Conservation (phyloP, 352 stramenopile species). For the Phytophthora hybrid region DNA sequence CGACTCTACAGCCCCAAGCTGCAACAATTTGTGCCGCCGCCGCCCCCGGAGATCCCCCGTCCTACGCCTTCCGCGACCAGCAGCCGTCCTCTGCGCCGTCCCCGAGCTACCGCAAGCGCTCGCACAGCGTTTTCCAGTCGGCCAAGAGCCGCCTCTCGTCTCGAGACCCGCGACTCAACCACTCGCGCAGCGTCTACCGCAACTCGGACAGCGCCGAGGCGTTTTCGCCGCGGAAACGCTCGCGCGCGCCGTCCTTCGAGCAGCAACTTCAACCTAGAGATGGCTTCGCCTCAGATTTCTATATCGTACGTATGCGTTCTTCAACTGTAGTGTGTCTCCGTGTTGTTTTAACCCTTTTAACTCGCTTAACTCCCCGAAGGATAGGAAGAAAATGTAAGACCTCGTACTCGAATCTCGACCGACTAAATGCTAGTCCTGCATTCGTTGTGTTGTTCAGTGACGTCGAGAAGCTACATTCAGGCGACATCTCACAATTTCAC, state of each 20-base stretch:
- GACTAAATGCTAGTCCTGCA: too few species aligned
- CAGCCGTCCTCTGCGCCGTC: conserved; percentile 3
- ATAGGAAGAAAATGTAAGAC: too few species aligned
- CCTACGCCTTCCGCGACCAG: conserved; percentile 27
- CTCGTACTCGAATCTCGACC: too few species aligned
- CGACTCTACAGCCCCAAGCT: conserved; percentile 17
- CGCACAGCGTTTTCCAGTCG: conserved; percentile 38
- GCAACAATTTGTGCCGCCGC: conserved; percentile 5
- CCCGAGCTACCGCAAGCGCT: conserved; percentile 36
- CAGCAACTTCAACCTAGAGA: conserved; percentile 20
- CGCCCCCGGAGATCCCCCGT: conserved; percentile 13
- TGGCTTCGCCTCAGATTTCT: conserved; percentile 33
- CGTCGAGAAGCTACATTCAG: too few species aligned
- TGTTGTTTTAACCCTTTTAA: too few species aligned
- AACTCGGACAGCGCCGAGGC: conserved; percentile 24
- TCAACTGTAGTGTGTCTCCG: background rate
- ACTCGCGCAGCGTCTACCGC: conserved; percentile 43
- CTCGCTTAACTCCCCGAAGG: too few species aligned
- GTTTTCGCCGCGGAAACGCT: conserved; percentile 38
- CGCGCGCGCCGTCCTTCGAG: too few species aligned
- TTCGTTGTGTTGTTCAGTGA: too few species aligned
- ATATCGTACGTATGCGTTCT: conserved; percentile 34
- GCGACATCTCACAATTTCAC: too few species aligned
- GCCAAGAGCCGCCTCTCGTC: conserved; percentile 20
- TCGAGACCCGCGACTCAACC: conserved; percentile 34